Percentiles rank a stretch among this genome's conserved stretches.
These are phyloP conservation scores for Pichia terricola DNA, from an alignment of 1,139 yeast genomes.

Conservation along the genomic window DNA sequence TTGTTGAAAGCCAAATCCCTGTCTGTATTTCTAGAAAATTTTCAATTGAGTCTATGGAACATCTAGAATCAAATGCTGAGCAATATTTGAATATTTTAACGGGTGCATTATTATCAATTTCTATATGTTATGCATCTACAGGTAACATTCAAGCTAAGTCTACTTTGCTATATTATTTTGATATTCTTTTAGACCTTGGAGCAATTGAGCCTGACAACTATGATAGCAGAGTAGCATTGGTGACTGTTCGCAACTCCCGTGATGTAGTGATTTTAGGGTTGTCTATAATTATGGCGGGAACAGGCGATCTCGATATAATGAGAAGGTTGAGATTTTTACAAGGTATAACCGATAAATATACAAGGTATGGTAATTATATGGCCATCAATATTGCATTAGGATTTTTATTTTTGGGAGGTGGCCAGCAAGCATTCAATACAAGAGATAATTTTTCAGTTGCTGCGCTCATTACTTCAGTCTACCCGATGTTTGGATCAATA, in stretches of 20 bases:
- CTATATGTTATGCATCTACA: slow-evolving; percentile 68
- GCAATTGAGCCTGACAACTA: slow-evolving; percentile 39
- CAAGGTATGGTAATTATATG: slow-evolving; percentile 64
- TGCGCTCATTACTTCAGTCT: slow-evolving; percentile 59
- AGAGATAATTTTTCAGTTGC: slow-evolving; percentile 62
- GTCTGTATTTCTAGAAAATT: slow-evolving; percentile 22
- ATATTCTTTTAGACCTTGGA: slow-evolving; percentile 47
- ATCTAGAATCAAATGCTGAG: slow-evolving; percentile 53
- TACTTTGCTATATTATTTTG: slow-evolving; percentile 53
- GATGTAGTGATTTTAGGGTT: slow-evolving; percentile 54
- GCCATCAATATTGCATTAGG: slow-evolving; percentile 82
- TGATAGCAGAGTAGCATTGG: slow-evolving; percentile 52
- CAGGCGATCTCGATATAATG: slow-evolving; percentile 77
- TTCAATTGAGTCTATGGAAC: slow-evolving; percentile 16
- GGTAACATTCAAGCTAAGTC: slow-evolving; percentile 46
- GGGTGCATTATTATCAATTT: slow-evolving; percentile 70
- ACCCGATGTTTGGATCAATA: slow-evolving; percentile 57
- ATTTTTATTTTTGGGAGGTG: slow-evolving; percentile 81
- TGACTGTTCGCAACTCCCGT: slow-evolving; percentile 48
- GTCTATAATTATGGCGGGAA: slow-evolving; percentile 79
- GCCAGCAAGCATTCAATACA: slow-evolving; percentile 68
- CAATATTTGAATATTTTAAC: slow-evolving; percentile 60
- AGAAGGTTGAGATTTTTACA: slow-evolving; percentile 65
- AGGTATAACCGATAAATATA: slow-evolving; percentile 39
- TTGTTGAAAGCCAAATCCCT: slow-evolving; percentile 59